phyloP scores from a whole-genome alignment of 2,329 filamentous ascomycete species.

The Whalleya microplaca region DNA sequence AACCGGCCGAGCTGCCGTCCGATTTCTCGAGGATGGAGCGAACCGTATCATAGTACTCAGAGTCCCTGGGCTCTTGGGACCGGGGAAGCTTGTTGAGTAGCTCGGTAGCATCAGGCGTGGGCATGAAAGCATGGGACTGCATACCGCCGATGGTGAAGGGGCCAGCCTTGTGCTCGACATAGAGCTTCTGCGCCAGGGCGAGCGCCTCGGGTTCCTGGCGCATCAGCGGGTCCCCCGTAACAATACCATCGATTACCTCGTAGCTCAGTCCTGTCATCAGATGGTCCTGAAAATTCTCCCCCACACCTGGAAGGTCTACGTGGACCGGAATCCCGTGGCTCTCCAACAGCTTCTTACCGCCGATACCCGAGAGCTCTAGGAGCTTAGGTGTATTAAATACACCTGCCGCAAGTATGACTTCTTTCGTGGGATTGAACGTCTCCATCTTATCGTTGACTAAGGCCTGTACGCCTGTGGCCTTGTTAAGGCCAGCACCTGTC shows the following conservation, averaged over 20 bases:
- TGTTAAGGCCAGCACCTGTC: conserved; percentile 5
- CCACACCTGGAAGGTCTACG: conserved; percentile 17
- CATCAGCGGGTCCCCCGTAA: conserved; percentile 16
- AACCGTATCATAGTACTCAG: too few species aligned
- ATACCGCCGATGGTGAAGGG: conserved; percentile 26
- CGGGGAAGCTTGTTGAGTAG: conserved; percentile 17
- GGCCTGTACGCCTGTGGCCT: conserved; percentile 17
- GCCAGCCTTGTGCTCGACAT: conserved; percentile 25
- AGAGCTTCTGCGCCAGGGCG: conserved; percentile 18
- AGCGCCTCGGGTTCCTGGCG: conserved; percentile 24
- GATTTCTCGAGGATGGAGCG: too few species aligned
- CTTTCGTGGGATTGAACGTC: conserved; percentile 9
- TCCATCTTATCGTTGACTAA: conserved; percentile 17
- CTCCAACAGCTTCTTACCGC: conserved; percentile 9
- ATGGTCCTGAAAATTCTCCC: conserved; percentile 25
- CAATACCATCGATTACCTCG: conserved; percentile 16
- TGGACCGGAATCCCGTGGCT: conserved; percentile 1
- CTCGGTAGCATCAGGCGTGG: conserved; percentile 10
- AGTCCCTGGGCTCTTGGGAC: too few species aligned
- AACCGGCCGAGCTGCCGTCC: too few species aligned
- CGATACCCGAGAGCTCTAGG: conserved; percentile 28
- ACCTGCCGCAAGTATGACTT: conserved; percentile 25
- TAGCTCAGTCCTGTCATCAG: conserved; percentile 20
- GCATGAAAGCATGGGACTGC: conserved; percentile 32
- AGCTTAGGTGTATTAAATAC: conserved; percentile 26